Evolutionary conservation across 2,329 filamentous ascomycete genomes (phyloP).

Genomic region (Colletotrichum lindemuthianum): DNA sequence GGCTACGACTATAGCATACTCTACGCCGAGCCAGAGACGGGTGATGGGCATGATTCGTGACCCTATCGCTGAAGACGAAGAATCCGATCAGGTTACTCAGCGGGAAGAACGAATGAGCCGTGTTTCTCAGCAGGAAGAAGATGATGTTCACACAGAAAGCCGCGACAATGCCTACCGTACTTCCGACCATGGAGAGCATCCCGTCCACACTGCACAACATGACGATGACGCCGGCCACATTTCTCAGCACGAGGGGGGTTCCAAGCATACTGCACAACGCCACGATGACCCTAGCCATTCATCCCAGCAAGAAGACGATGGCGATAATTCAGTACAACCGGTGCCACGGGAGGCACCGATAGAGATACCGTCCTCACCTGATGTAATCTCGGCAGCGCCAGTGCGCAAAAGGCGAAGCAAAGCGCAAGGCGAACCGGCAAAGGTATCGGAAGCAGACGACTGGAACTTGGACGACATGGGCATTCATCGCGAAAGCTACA

Average conservation of each 20-base stretch:
- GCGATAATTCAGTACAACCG: too few species aligned
- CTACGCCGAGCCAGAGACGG: conserved; percentile 46
- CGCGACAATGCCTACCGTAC: too few species aligned
- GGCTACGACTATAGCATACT: conserved; percentile 47
- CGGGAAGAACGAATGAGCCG: background rate
- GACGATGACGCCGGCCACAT: too few species aligned
- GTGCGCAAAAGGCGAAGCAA: conserved; percentile 27
- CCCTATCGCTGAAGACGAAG: conserved; percentile 4
- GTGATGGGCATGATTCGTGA: background rate
- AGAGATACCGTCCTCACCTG: conserved; percentile 36
- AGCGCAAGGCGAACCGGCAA: background rate
- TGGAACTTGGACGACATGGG: conserved; percentile 35
- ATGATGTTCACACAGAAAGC: too few species aligned
- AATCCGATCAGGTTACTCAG: background rate
- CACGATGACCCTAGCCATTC: too few species aligned
- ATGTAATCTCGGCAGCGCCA: conserved; percentile 36
- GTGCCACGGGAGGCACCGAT: background rate
- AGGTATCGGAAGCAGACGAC: conserved; percentile 11
- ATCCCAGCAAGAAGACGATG: background rate
- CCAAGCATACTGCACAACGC: too few species aligned
- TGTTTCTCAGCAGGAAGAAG: background rate
- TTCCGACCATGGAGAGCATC: too few species aligned
- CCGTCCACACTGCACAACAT: too few species aligned
- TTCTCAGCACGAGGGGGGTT: too few species aligned
- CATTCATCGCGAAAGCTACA: conserved; percentile 14